Base-by-base conservation (phyloP, 805 yeast species). In the Yueomyces sinensis region DNA sequence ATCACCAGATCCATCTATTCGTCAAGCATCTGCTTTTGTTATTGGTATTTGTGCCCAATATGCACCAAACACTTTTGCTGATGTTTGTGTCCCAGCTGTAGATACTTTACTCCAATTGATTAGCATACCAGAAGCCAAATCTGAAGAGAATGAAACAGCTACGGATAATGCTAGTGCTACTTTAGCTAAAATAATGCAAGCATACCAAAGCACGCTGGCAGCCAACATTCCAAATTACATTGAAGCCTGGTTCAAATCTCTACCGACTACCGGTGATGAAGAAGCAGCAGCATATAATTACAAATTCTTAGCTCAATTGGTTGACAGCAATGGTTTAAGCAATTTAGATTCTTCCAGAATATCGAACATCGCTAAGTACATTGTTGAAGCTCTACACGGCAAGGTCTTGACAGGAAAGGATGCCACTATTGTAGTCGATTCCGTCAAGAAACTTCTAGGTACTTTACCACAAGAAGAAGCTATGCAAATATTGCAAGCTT, bases 271-370 rank as follows among this genome's bases (percentile, higher is more conserved):
- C 17, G 80, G 74, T 45, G 96, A 91, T 54, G 80, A 75, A 29
- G 91, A 82, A 44, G 94, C 94, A 4, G 96, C 96, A 4, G 75
- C 84, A 13, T 83, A 69, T 55, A 75, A 83, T 15, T 91, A 84
- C 60, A 66, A 69, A 45, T 87, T 83, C 52, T 63, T 87, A 43
- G 62, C 76, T 7, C 80, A 78, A 40, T 63, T 87, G 49, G 77
- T 86, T 29, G 77, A 76, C 33, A 68, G 66, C 35, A 68, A 72
- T 34, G 86, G 83, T 41, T 70, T 78, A 7, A 62, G 70, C 4
- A 70, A 82, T 25, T 52, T 59, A 15, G 53, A 53, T n/a, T 35
- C 46, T 18, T 41, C 61, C 2, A 75, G 76, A 40, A 56, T 74
- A 5, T 76, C 79, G 13, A 66, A 69, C 41, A 72, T 77, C 9